Conservation (phyloP, 257 asterid species). For the Lycium barbarum region DNA sequence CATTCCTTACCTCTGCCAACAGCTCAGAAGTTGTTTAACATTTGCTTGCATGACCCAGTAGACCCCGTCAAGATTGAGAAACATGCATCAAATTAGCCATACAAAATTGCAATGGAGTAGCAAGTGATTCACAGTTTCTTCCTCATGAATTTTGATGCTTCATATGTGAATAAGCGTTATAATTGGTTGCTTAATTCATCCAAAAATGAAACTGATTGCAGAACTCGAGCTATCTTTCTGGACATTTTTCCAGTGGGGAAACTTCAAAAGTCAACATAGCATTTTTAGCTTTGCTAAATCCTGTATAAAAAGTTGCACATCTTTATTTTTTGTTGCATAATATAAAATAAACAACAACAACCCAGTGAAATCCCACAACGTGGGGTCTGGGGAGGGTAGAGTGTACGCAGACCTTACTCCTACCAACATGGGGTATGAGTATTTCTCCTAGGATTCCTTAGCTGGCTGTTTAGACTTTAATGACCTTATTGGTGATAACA, state of each 20-base stretch:
- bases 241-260: not conserved
- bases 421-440: not conserved
- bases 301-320: not conserved
- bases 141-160: not conserved
- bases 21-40: not conserved
- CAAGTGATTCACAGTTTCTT: not conserved
- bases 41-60: not conserved
- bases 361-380: too few relatives aligned
- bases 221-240: constrained; percentile 18
- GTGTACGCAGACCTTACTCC: too few relatives aligned
- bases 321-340: not conserved
- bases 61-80: not conserved
- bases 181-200: not conserved
- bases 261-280: not conserved
- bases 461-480: not conserved
- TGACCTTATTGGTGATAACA: not conserved
- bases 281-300: not conserved
- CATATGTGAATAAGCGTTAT: not conserved
- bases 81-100: not conserved
- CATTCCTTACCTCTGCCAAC: constrained; percentile 10
- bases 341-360: not conserved
- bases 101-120: not conserved
- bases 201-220: constrained; percentile 14
- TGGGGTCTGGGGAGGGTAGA: too few relatives aligned
- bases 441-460: not conserved